These are phyloP conservation scores for Solanum hybrid DNA, from an alignment of 305 asterid species.

Conservation along the genomic window DNA sequence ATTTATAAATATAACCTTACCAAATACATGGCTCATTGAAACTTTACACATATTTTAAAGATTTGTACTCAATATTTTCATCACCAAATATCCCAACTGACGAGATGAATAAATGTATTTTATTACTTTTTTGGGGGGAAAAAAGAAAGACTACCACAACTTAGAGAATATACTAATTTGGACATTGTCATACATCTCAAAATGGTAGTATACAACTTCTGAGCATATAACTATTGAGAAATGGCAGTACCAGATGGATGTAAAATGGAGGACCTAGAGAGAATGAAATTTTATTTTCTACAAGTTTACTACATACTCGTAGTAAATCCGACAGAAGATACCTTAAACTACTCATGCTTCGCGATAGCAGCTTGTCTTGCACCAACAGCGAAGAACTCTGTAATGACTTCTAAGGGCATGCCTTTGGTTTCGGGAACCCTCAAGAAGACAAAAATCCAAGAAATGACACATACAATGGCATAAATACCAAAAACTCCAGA, in stretches of 20 bases:
- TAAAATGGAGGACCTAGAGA: not conserved
- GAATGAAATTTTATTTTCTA: not conserved
- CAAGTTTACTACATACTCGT: not conserved
- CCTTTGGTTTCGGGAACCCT: slow-evolving; percentile 94
- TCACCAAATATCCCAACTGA: not conserved
- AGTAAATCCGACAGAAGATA: not conserved
- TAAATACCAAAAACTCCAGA: slow-evolving; percentile 79
- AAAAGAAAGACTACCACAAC: not conserved
- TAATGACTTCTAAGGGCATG: slow-evolving; percentile 86
- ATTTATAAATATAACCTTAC: not conserved
- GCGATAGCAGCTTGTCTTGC: slow-evolving; percentile 42
- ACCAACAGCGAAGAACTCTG: slow-evolving; percentile 88
- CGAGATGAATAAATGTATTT: not conserved
- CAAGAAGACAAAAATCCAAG: slow-evolving; percentile 69
- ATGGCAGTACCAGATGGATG: not conserved
- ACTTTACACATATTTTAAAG: not conserved
- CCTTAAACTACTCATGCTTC: slow-evolving; percentile 24
- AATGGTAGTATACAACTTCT: not conserved
- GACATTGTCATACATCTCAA: not conserved
- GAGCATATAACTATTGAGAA: not conserved
- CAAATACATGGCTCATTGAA: not conserved
- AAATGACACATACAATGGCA: slow-evolving; percentile 52
- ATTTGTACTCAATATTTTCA: not conserved
- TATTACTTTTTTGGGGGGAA: not conserved
- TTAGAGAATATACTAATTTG: not conserved